A percentile compares a stretch with the other conserved stretches of the same genome.
phyloP scores from a whole-genome alignment of 2,329 filamentous ascomycete genomes.

The Cercospora nicotianae region DNA sequence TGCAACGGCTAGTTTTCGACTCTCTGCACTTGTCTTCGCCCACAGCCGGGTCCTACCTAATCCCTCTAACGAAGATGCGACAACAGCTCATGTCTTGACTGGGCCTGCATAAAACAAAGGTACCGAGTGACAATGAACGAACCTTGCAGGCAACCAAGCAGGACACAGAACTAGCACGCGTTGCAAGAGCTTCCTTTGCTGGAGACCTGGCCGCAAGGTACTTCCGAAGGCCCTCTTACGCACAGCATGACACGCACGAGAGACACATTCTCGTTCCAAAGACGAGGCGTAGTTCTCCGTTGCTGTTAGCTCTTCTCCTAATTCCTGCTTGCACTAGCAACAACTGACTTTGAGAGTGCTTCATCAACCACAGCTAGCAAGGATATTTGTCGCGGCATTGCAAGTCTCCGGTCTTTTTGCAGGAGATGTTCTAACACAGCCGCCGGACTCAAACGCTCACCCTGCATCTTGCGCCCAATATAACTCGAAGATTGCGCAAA shows the following conservation, averaged over 20 bases:
- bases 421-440: not conserved
- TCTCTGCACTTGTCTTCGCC: not conserved
- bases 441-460: not conserved
- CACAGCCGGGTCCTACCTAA: not conserved
- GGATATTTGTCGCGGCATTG: not conserved
- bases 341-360: not conserved
- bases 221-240: not conserved
- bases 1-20: not conserved
- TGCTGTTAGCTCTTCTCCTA: not conserved
- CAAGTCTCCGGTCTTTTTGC: not conserved
- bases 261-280: not conserved
- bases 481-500: not conserved
- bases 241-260: not conserved
- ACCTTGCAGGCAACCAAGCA: not conserved
- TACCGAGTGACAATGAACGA: not conserved
- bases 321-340: too few relatives aligned
- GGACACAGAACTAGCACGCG: not conserved
- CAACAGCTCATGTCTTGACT: not conserved
- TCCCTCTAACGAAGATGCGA: not conserved
- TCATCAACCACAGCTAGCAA: not conserved
- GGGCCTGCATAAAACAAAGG: not conserved
- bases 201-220: not conserved
- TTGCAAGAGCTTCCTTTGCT: not conserved
- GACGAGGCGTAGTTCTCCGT: not conserved
- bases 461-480: not conserved